Percentiles rank a stretch among this genome's conserved stretches.
These are phyloP conservation scores for Entomortierella lignicola DNA, from an alignment of 192 early-diverging fungal genomes.

Conservation along the genomic window DNA sequence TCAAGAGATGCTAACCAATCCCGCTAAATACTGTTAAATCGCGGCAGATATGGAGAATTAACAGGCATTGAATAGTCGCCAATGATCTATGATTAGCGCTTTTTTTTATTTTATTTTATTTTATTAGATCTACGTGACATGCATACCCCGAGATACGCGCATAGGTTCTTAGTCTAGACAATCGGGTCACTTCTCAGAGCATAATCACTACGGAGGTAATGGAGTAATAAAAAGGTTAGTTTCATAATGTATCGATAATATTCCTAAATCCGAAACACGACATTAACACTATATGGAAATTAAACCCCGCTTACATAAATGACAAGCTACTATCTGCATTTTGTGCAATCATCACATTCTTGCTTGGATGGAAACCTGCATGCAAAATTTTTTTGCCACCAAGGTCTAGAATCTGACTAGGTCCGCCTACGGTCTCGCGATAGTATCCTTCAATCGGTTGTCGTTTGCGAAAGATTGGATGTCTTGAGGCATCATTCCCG, in stretches of 20 bases:
- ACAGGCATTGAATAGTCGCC: too few species aligned
- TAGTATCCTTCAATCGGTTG: background rate
- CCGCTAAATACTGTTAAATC: too few species aligned
- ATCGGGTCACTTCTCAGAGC: slow-evolving; percentile 12
- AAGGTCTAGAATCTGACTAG: slow-evolving; percentile 19
- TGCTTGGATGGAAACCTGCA: slow-evolving; percentile 32
- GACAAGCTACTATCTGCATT: slow-evolving; percentile 7
- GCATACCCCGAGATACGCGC: too few species aligned
- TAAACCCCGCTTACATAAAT: slow-evolving; percentile 31
- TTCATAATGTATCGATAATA: background rate
- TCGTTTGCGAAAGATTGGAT: slow-evolving; percentile 7
- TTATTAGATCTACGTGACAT: too few species aligned
- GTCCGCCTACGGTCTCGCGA: background rate
- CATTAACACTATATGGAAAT: background rate
- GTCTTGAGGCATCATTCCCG: background rate
- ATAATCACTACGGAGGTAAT: slow-evolving; percentile 5
- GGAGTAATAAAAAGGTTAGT: background rate
- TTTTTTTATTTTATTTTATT: too few species aligned
- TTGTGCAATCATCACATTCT: slow-evolving; percentile 18
- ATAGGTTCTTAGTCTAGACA: background rate
- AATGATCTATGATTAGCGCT: too few species aligned
- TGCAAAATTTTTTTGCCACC: slow-evolving; percentile 14
- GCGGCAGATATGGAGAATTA: too few species aligned
- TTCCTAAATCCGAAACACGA: too few species aligned
- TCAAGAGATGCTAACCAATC: too few species aligned